Conservation (phyloP, 495 filamentous ascomycete species). For the Margaritispora aquatica region DNA sequence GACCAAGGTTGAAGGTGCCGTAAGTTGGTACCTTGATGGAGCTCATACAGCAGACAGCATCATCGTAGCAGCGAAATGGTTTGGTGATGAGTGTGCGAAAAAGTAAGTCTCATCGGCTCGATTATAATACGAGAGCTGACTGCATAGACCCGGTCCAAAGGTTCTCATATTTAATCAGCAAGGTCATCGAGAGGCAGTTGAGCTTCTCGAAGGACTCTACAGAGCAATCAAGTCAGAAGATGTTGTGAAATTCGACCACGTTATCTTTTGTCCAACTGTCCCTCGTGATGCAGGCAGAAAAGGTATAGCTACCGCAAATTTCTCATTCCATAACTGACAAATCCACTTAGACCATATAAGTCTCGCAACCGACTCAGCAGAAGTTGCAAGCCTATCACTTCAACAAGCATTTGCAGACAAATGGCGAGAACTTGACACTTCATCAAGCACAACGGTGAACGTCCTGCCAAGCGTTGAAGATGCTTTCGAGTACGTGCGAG, state of each 20-base stretch:
- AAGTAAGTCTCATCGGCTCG: slow-evolving; percentile 25
- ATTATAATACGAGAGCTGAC: too few relatives aligned
- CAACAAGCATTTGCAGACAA: slow-evolving; percentile 68
- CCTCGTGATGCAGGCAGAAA: slow-evolving; percentile 64
- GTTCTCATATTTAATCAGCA: slow-evolving; percentile 96
- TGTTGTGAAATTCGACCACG: slow-evolving; percentile 63
- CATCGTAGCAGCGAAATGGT: slow-evolving; percentile 74
- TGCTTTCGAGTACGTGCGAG: slow-evolving; percentile 62
- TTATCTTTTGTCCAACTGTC: slow-evolving; percentile 83
- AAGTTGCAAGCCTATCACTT: slow-evolving; percentile 61
- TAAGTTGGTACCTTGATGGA: slow-evolving; percentile 86
- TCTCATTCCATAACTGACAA: background rate
- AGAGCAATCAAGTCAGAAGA: slow-evolving; percentile 40
- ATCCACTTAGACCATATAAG: slow-evolving; percentile 52
- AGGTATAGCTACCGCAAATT: slow-evolving; percentile 21
- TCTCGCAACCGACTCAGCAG: slow-evolving; percentile 59
- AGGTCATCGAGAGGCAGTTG: slow-evolving; percentile 68
- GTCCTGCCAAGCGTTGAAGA: slow-evolving; percentile 81
- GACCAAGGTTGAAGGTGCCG: slow-evolving; percentile 52
- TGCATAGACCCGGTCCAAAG: slow-evolving; percentile 31
- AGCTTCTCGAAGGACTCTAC: slow-evolving; percentile 59
- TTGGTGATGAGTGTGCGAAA: slow-evolving; percentile 40
- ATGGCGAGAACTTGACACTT: slow-evolving; percentile 60
- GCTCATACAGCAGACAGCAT: slow-evolving; percentile 90
- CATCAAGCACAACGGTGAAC: slow-evolving; percentile 39